Evolutionary conservation across 345 rosid species (phyloP), one percentile per base, ranked within the genome.

Genomic region (Salix caprea): DNA sequence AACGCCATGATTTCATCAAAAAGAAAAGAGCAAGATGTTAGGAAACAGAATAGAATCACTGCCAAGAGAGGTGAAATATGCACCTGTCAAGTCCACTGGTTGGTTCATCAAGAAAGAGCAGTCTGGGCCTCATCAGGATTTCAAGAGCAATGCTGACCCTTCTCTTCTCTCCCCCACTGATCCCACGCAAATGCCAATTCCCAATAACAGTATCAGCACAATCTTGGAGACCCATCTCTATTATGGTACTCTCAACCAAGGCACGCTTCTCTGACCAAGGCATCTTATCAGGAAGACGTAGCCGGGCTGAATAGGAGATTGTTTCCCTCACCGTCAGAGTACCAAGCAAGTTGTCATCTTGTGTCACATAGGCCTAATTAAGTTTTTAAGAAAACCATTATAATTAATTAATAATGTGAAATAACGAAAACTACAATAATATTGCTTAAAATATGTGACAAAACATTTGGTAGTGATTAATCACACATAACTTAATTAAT

Each of bases 11-110:
- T 30, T 19, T 9, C 34, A 54, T 8, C 9, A 34, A 66, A 5
- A 44, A 48, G 19, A 6, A 5, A 40, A 14, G 9, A 54, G 40
- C 26, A 8, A 16, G 48, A 37, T 52, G 61, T 7, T 16, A 66
- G 46, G 19, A 13, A 37, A 56, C 32, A 54, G 65, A 26, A 65
- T 58, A 28, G 67, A 40, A 40, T 40, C 44, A 10, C 44, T 40
- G 44, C 44, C 44, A 40, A 9, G 44, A 40, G 44, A 40, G 44
- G 13, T 40, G 44, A 40, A 40, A 10, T 10, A 40, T 2, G 13
- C 44, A 92, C 98, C 98, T 94, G 85, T 94, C 98, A 71, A 94
- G 95, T 52, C 98, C 98, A 78, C 97, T 94, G 52, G 98, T 94
- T 2, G 98, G 98, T 75, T 94, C 98, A 67, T 94, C 98, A 14